Evolutionary conservation across 805 yeast species (phyloP), one percentile per base, ranked within the genome.

Genomic region (Ogataea wickerhamii): DNA sequence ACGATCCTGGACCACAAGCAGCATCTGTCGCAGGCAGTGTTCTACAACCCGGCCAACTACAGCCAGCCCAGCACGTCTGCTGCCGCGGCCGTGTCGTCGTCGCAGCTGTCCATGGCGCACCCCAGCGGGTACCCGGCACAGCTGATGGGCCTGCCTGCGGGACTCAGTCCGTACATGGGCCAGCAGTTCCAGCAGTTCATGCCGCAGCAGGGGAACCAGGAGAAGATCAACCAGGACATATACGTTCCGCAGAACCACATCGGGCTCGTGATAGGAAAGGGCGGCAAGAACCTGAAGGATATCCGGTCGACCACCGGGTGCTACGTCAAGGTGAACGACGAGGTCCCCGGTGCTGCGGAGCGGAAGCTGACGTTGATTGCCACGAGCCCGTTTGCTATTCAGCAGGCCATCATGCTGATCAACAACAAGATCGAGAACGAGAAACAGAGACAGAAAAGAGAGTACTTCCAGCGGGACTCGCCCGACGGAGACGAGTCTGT

Each of bases 181-280:
- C 39, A 35, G 14, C 36, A 33, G 14, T 33, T 24, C 8, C 38
- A 30, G 29, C 25, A 10, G 12, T 34, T 25, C 13, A 26, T 26
- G 12, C 28, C 43, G 6, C 35, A 22, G 6, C 41, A 46, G 10
- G 49, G 47, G 7, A 37, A 48, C 13, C 57, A 74, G 28, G 84
- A 74, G 50, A 74, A 74, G 51, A 69, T 74, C 37, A 73, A 78
- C 38, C 86, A 84, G 59, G 89, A 82, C 43, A 69, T 87, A 3
- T 80, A 66, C 48, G 87, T 87, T 30, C 88, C 94, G 18, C 80
- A 81, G 54, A 76, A 76, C 25, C 82, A 73, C 59, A 88, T 87
- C 27, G 96, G 96, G 1, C 76, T 85, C 27, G 80, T 87, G 19
- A 87, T 87, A 43, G 96, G 96, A 1, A 85, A 80, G 60, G 87